Evolutionary conservation across 2,329 filamentous ascomycete species (phyloP).

Genomic region (Fusarium continuum): DNA sequence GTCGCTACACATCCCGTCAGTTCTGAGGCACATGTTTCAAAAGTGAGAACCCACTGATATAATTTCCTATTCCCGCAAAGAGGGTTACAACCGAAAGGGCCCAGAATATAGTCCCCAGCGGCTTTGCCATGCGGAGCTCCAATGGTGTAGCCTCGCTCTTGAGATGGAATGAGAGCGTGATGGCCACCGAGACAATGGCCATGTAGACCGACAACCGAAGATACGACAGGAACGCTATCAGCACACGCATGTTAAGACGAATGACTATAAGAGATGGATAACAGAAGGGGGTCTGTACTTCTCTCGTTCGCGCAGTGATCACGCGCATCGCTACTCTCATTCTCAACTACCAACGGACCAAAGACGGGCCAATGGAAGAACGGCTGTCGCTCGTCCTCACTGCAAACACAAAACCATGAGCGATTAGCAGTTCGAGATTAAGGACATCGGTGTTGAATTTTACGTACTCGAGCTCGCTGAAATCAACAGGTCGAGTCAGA

Average conservation of each 20-base stretch:
- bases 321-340: slow-evolving; percentile 76
- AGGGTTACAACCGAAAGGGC: slow-evolving; percentile 80
- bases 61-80: slow-evolving; percentile 81
- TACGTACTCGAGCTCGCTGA: slow-evolving; percentile 53
- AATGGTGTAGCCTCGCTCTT: slow-evolving; percentile 73
- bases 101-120: slow-evolving; percentile 92
- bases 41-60: slow-evolving; percentile 68
- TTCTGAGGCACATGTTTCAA: neutral
- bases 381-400: slow-evolving; percentile 3
- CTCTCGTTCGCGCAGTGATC: slow-evolving; percentile 84
- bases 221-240: slow-evolving; percentile 82
- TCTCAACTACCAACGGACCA: slow-evolving; percentile 76
- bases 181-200: slow-evolving; percentile 87
- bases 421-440: neutral
- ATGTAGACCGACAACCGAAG: slow-evolving; percentile 90
- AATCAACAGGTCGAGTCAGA: slow-evolving; percentile 55
- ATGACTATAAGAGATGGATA: no score
- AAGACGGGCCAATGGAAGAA: slow-evolving; percentile 62
- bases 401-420: neutral
- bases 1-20: slow-evolving; percentile 57
- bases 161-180: slow-evolving; percentile 92
- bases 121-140: slow-evolving; percentile 81
- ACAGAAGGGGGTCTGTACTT: slow-evolving; percentile 54
- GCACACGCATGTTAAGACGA: neutral
- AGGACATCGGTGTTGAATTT: neutral